Conservation (phyloP, 1,284 basidiomycete species). For the Rhodofomes roseus region DNA sequence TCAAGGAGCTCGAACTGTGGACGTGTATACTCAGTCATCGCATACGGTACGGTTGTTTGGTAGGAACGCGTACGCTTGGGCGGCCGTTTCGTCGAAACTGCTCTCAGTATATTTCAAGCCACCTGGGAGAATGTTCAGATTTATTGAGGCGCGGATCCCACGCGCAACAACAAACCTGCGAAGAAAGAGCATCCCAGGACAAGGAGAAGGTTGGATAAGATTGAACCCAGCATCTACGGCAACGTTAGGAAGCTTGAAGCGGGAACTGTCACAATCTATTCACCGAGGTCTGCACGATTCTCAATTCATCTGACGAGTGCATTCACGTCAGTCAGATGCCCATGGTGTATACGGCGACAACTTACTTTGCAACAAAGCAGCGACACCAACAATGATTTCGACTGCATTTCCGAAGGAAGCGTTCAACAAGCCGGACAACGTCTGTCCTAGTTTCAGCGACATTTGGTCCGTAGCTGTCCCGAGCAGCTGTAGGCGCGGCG, state of each 20-base stretch:
- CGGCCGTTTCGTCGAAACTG: slow-evolving; percentile 77
- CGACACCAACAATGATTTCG: slow-evolving; percentile 85
- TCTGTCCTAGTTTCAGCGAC: slow-evolving; percentile 75
- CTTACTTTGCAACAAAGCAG: slow-evolving; percentile 78
- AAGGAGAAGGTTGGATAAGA: slow-evolving; percentile 86
- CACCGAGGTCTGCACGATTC: slow-evolving; percentile 86
- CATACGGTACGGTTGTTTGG: background rate
- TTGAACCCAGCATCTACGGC: slow-evolving; percentile 72
- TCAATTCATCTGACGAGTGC: slow-evolving; percentile 56
- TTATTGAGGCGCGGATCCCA: too few species aligned
- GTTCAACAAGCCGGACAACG: slow-evolving; percentile 82
- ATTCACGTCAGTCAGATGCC: slow-evolving; percentile 11
- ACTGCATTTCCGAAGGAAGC: slow-evolving; percentile 82
- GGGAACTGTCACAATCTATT: slow-evolving; percentile 19
- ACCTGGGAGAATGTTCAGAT: slow-evolving; percentile 32
- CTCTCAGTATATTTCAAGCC: slow-evolving; percentile 68
- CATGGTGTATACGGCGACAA: background rate
- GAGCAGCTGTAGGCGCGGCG: slow-evolving; percentile 41
- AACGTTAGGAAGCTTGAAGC: slow-evolving; percentile 3
- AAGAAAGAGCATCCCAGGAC: slow-evolving; percentile 84
- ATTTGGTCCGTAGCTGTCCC: slow-evolving; percentile 89
- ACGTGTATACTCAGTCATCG: background rate
- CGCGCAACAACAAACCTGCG: background rate
- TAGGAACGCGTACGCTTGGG: slow-evolving; percentile 67
- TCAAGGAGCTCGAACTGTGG: slow-evolving; percentile 64